Percentiles rank a stretch among this genome's conserved stretches.
These are phyloP conservation scores for Cryptosporidium sp. DNA, from an alignment of 169 alveolate species.

Conservation along the genomic window DNA sequence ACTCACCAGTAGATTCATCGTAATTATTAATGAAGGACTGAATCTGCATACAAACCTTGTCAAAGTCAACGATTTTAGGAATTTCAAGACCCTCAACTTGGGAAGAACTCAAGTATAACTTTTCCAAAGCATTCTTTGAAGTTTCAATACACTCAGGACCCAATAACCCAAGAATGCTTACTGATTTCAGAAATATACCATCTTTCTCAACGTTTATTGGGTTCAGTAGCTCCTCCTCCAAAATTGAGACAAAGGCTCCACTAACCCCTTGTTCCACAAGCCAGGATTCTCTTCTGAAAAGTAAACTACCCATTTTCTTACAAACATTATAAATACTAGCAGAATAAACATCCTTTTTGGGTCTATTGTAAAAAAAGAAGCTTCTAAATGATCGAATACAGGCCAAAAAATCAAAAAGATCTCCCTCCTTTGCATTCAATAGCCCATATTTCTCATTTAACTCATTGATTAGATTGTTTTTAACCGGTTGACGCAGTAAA, in stretches of 20 bases:
- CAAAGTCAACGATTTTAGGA: neutral
- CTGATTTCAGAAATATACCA: neutral
- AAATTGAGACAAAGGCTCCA: slow-evolving; percentile 1
- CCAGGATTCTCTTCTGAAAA: slow-evolving; percentile 39
- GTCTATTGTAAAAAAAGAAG: slow-evolving; percentile 24
- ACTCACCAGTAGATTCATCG: neutral
- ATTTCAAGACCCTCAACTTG: neutral
- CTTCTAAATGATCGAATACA: slow-evolving; percentile 46
- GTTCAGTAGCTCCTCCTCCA: slow-evolving; percentile 27
- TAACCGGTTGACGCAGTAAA: neutral
- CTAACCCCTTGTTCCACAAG: neutral
- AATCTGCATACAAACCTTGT: neutral
- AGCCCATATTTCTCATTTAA: slow-evolving; percentile 2
- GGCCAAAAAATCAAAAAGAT: slow-evolving; percentile 39
- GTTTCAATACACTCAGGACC: neutral
- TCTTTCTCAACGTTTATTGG: slow-evolving; percentile 20
- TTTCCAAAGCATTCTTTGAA: neutral
- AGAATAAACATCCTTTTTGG: slow-evolving; percentile 3
- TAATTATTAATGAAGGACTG: neutral
- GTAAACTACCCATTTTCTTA: slow-evolving; percentile 11
- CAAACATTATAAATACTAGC: slow-evolving; percentile 36
- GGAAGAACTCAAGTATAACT: neutral
- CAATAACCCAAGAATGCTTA: neutral
- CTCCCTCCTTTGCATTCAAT: neutral
- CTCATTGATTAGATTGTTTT: neutral